Percentiles rank a stretch among this genome's conserved stretches.
phyloP scores from a whole-genome alignment of 768 basidiomycete species.

The Rhodotorula sphaerocarpa region DNA sequence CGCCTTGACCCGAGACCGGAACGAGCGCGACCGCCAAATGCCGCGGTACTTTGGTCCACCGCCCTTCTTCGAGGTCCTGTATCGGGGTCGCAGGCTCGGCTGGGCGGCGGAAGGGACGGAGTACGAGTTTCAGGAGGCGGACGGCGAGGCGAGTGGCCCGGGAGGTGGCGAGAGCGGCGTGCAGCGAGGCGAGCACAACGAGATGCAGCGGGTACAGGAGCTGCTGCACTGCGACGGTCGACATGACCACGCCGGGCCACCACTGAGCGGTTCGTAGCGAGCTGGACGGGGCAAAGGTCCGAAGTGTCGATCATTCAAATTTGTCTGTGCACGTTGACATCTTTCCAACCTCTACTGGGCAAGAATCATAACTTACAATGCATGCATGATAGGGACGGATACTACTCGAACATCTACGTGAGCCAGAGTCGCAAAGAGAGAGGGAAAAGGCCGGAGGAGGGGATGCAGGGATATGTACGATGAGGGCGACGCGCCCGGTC shows the following conservation, averaged over 20 bases:
- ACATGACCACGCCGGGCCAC: too few species aligned
- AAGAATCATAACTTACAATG: too few species aligned
- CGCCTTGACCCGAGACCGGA: background rate
- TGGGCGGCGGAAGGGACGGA: background rate
- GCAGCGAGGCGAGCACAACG: constrained; percentile 10
- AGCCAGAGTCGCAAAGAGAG: too few species aligned
- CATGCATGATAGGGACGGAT: too few species aligned
- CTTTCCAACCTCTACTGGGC: too few species aligned
- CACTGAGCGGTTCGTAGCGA: background rate
- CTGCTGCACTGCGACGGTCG: background rate
- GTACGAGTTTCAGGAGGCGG: background rate
- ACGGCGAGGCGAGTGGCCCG: constrained; percentile 11
- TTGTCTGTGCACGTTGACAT: too few species aligned
- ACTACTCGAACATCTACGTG: too few species aligned
- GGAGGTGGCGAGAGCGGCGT: constrained; percentile 13
- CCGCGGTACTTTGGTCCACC: constrained; percentile 26
- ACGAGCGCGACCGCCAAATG: constrained; percentile 23
- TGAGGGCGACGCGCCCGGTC: too few species aligned
- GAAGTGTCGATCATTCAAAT: background rate
- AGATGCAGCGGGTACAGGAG: constrained; percentile 27
- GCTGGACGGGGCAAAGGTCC: background rate
- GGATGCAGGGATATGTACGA: too few species aligned
- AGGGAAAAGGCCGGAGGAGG: too few species aligned
- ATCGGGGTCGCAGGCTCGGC: background rate
- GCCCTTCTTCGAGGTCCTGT: background rate